Percentiles rank a stretch among this genome's conserved stretches.
Evolutionary conservation across 768 basidiomycete genomes (phyloP).

Genomic region (Mycena capillaripes): DNA sequence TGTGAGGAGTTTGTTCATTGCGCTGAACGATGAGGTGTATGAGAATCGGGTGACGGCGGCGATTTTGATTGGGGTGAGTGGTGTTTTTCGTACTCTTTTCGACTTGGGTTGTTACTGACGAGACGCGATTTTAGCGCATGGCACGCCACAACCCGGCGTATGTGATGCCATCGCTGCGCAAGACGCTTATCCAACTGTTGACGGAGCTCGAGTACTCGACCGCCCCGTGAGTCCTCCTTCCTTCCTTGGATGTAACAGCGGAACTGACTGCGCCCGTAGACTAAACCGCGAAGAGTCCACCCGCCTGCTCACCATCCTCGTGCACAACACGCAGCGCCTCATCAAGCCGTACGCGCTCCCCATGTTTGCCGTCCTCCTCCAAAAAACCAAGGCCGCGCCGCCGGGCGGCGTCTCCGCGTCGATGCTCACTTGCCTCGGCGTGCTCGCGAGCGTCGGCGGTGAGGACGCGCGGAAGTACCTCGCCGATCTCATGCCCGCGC

Average conservation of each 20-base stretch:
- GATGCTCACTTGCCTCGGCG: constrained; percentile 94
- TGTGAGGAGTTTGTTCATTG: constrained; percentile 98
- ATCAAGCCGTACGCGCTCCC: constrained; percentile 97
- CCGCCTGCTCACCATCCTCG: constrained; percentile 87
- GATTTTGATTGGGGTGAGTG: constrained; percentile 76
- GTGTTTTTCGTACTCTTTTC: background rate
- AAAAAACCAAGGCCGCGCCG: constrained; percentile 87
- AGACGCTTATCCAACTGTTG: constrained; percentile 94
- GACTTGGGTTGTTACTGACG: background rate
- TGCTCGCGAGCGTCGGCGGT: constrained; percentile 92
- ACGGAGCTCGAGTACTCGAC: constrained; percentile 98
- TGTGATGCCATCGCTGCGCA: constrained; percentile 97
- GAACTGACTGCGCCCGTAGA: constrained; percentile 51
- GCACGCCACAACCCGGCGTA: constrained; percentile 98
- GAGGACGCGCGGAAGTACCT: constrained; percentile 90
- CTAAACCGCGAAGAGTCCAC: constrained; percentile 94
- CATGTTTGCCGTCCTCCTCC: constrained; percentile 91
- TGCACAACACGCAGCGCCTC: constrained; percentile 91
- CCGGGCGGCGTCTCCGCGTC: constrained; percentile 87
- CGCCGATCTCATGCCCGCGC: constrained; percentile 91
- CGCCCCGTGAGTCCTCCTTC: constrained; percentile 61
- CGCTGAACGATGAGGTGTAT: constrained; percentile 96
- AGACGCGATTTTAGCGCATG: constrained; percentile 60
- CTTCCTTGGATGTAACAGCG: constrained; percentile 10
- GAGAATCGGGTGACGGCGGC: constrained; percentile 94